Conservation (phyloP, 2,329 filamentous ascomycete genomes). For the Fusarium domesticum region DNA sequence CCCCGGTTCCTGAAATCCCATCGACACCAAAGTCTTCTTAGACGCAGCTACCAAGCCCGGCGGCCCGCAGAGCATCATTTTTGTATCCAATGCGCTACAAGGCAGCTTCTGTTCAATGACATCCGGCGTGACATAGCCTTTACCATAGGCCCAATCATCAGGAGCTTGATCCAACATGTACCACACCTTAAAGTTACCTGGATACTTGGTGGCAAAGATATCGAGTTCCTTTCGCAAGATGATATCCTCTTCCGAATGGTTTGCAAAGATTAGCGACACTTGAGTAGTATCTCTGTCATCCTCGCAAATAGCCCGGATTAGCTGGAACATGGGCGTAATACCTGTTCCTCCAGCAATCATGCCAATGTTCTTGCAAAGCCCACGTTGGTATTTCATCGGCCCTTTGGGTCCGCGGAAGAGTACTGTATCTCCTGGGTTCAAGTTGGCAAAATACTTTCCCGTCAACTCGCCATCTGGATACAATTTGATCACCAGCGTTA, state of each 20-base stretch:
- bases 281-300: slow-evolving; percentile 79
- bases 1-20: not conserved
- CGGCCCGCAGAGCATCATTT: not conserved
- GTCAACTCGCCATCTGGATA: slow-evolving; percentile 97
- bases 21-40: not conserved
- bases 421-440: slow-evolving; percentile 79
- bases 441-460: slow-evolving; percentile 70
- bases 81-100: not conserved
- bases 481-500: slow-evolving; percentile 94
- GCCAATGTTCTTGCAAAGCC: slow-evolving; percentile 90
- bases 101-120: not conserved
- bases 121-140: not conserved
- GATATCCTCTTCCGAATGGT: slow-evolving; percentile 87
- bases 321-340: slow-evolving; percentile 96
- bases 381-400: slow-evolving; percentile 91
- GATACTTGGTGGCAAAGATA: slow-evolving; percentile 48
- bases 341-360: slow-evolving; percentile 98
- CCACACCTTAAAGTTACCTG: not conserved
- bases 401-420: slow-evolving; percentile 91
- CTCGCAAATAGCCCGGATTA: slow-evolving; percentile 82
- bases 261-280: slow-evolving; percentile 92
- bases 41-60: not conserved
- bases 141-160: not conserved
- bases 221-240: slow-evolving; percentile 87
- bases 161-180: not conserved